Evolutionary conservation across 768 basidiomycete genomes (phyloP), one percentile per base, ranked within the genome.

Genomic region (Coprinopsis strossmayeri): DNA sequence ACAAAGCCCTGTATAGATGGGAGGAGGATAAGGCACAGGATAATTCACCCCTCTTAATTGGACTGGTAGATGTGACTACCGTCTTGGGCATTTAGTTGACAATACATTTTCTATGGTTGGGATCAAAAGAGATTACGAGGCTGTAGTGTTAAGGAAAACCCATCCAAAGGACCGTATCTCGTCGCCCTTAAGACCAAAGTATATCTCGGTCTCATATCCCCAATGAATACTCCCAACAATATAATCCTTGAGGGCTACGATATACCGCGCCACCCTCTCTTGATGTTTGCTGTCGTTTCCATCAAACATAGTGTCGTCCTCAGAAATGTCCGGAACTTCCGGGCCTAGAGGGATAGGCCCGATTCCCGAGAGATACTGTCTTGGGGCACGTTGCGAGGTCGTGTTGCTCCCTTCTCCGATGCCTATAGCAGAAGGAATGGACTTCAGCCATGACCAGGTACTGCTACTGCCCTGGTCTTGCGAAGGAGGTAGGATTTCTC

Each of bases 111-210:
- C n/a, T n/a, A n/a, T n/a, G n/a, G n/a, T n/a, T n/a, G n/a, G n/a
- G n/a, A n/a, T n/a, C n/a, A n/a, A n/a, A n/a, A n/a, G n/a, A n/a
- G n/a, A n/a, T n/a, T n/a, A n/a, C n/a, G n/a, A n/a, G n/a, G n/a
- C n/a, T n/a, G 30, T 32, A 32, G 9, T 42, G 23, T 21, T 45
- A 46, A 81, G 55, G 54, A 81, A 82, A 1, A 82, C 74, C 82
- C 81, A 83, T 28, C 81, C 80, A 59, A 80, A 81, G 2, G 69
- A 68, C 55, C 76, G 68, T 28, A 82, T 76, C 58, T 82, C 76
- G 34, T 70, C 72, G 0, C 79, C 79, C 48, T 73, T 74, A 42
- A 70, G 70, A 28, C 78, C 79, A 42, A 85, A 74, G 57, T 75
- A 83, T 37, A 80, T 57, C 50, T 82, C 74, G 0, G 76, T 81